Evolutionary conservation across 345 rosid species (phyloP).

Genomic region (Noccaea caerulescens): DNA sequence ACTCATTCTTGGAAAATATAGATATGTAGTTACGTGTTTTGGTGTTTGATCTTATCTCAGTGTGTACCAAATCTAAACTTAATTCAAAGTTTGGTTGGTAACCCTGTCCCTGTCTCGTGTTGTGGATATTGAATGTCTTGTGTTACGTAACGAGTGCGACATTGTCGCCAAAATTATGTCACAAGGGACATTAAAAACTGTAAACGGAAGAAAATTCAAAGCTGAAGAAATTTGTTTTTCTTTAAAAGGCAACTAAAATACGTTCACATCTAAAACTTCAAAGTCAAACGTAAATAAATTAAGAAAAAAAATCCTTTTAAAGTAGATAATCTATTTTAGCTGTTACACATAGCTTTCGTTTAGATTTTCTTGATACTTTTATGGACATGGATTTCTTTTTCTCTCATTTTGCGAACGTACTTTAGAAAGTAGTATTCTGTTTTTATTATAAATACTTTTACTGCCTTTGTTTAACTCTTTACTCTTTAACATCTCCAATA

Average conservation of each 20-base stretch:
- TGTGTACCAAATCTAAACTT: not conserved
- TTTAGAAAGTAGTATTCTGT: slow-evolving; percentile 30
- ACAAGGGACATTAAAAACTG: not conserved
- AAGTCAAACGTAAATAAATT: not conserved
- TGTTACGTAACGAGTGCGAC: slow-evolving; percentile 13
- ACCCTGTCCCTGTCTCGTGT: not conserved
- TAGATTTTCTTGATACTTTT: slow-evolving; percentile 15
- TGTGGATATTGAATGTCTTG: slow-evolving; percentile 5
- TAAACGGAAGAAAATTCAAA: slow-evolving; percentile 4
- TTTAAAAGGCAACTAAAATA: not conserved
- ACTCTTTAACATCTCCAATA: not conserved
- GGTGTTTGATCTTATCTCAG: slow-evolving; percentile 2
- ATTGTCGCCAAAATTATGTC: slow-evolving; percentile 31
- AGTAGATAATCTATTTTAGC: not conserved
- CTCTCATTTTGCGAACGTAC: not conserved
- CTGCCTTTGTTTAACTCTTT: no score
- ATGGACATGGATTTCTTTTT: not conserved
- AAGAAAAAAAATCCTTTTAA: not conserved
- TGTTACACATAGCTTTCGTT: slow-evolving; percentile 29
- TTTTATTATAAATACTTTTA: slow-evolving; percentile 13
- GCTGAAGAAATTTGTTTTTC: not conserved
- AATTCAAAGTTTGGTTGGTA: slow-evolving; percentile 7
- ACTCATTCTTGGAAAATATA: not conserved
- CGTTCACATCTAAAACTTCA: slow-evolving; percentile 7
- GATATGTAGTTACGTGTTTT: not conserved